A percentile compares a stretch with the other conserved stretches of the same genome.
Evolutionary conservation across 331 rosid genomes (phyloP).

Genomic region (Dryas integrifolia): DNA sequence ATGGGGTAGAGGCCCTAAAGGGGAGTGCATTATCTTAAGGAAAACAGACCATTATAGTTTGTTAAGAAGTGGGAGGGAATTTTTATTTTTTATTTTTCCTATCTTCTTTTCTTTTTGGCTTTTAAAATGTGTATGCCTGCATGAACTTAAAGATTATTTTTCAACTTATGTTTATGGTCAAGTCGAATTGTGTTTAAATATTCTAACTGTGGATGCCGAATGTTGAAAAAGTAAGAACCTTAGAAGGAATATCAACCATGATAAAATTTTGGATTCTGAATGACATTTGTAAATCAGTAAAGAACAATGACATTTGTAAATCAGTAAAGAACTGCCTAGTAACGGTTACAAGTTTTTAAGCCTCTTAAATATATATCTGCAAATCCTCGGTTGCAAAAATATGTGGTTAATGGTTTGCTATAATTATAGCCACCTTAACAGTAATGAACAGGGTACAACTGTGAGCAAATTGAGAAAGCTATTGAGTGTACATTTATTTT

Average conservation of each 20-base stretch:
- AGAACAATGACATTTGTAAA: not conserved
- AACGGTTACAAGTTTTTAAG: not conserved
- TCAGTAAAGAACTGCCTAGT: not conserved
- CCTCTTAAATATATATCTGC: not conserved
- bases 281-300: not conserved
- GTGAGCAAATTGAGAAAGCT: not conserved
- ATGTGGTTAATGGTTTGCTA: not conserved
- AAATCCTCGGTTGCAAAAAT: not conserved
- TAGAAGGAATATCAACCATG: not conserved
- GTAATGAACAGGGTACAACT: not conserved
- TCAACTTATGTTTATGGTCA: not conserved
- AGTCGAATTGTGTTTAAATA: not conserved
- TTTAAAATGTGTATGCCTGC: not conserved
- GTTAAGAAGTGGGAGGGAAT: not conserved
- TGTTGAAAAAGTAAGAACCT: not conserved
- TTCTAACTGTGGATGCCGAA: not conserved
- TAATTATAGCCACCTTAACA: not conserved
- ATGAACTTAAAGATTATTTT: not conserved
- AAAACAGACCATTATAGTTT: not conserved
- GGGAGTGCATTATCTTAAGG: not conserved
- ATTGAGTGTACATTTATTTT: not conserved
- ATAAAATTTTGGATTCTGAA: slow-evolving; percentile 4
- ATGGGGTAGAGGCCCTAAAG: too few relatives aligned
- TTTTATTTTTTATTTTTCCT: not conserved
- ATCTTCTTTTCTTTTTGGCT: not conserved